Evolutionary conservation across 345 rosid species (phyloP), one percentile per base, ranked within the genome.

Genomic region (Eutrema yunnanense): DNA sequence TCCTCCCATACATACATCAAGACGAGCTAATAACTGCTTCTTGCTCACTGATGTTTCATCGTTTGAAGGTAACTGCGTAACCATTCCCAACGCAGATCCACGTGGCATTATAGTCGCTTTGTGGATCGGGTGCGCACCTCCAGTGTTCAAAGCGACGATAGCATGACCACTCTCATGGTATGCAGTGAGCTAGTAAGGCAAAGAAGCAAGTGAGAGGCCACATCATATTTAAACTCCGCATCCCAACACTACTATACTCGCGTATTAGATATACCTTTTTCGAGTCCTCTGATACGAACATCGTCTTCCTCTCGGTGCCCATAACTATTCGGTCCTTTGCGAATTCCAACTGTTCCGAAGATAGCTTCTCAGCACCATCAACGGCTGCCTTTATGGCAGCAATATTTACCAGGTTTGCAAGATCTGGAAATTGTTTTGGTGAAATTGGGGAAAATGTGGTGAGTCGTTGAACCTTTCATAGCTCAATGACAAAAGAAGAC

Each of bases 101-200:
- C 99, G 97, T 19, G 99, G 98, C 88, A 92, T 86, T 69, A 95
- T 90, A 29, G 99, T 95, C 37, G 98, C 99, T 77, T 95, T 95
- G 88, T 95, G 99, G 80, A 95, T 87, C 19, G 96, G 99, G 74
- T 90, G 94, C 36, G 99, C 98, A 65, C 97, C 92, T 12, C 84
- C 91, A 0, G 97, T 95, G 75, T 87, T 87, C 60, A 88, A 83
- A 51, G 99, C 99, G 40, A 88, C 97, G 60, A 95, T 87, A 69
- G 99, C 99, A 81, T 95, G 99, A 46, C 98, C 97, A 63, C 99
- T 92, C 87, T 92, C 99, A 76, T 95, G 99, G 80, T 92, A 95
- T 9, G 99, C 99, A 55, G 97, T 92, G 72, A 95, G 89, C 99
- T 95, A 86, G 50, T 75, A 73, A 56, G 60, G 55, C 14, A 49